Percentiles rank a stretch among this genome's conserved stretches.
Evolutionary conservation across 129 eudicot species (phyloP).

Genomic region (Artemisia argyi): DNA sequence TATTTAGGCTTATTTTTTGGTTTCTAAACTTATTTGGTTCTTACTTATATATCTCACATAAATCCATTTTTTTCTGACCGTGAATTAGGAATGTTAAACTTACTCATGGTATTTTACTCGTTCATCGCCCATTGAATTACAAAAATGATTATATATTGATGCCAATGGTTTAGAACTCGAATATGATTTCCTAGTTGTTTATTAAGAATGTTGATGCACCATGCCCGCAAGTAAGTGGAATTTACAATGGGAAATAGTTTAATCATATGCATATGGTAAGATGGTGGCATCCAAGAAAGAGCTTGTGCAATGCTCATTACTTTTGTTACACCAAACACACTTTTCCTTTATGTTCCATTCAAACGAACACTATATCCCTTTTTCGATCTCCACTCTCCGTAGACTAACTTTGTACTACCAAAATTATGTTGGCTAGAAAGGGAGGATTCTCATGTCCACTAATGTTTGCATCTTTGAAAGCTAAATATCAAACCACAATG

Average conservation of each 20-base stretch:
- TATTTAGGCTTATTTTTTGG: no score
- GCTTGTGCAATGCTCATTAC: slow-evolving; percentile 17
- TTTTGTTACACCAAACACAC: slow-evolving; percentile 20
- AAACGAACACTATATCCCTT: slow-evolving; percentile 21
- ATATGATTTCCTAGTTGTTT: neutral
- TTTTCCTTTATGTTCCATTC: slow-evolving; percentile 25
- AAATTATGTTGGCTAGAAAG: slow-evolving; percentile 18
- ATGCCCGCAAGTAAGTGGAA: neutral
- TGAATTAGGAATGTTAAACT: no score
- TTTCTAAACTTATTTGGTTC: no score
- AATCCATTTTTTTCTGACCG: neutral
- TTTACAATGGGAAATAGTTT: neutral
- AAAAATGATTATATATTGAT: neutral
- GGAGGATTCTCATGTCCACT: slow-evolving; percentile 38
- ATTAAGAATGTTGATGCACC: slow-evolving; percentile 2
- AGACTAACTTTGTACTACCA: slow-evolving; percentile 27
- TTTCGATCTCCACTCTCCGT: slow-evolving; percentile 23
- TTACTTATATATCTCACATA: neutral
- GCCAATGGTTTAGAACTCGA: slow-evolving; percentile 1
- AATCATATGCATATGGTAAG: neutral
- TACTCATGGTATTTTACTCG: neutral
- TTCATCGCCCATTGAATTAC: neutral
- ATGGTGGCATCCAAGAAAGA: slow-evolving; percentile 25
- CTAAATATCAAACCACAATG: slow-evolving; percentile 23
- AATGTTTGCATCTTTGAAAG: slow-evolving; percentile 37